Evolutionary conservation across 371 early-diverging fungal species (phyloP), one percentile per base, ranked within the genome.

Genomic region (Lichtheimia corymbifera): DNA sequence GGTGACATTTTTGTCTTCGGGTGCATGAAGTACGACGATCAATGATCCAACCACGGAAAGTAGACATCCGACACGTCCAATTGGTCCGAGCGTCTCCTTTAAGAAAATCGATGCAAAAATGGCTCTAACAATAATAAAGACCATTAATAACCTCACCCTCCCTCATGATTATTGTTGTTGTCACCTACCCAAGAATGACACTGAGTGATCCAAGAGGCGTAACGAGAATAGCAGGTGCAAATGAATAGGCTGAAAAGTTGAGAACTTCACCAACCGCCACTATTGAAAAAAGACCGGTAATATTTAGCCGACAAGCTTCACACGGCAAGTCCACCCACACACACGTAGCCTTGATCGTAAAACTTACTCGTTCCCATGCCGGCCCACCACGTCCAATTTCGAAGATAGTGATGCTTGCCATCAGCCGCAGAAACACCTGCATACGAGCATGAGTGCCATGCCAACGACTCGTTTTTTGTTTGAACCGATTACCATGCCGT

Each of bases 211-310:
- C 96, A 53, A 96, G 81, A 2, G 96, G 96, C 27, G 96, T 95
- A 5, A 96, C 93, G 30, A 95, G 81, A 60, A 95, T 93, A 41
- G 96, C 92, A 0, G 96, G 96, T 42, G 96, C 95, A 80, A 89
- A 96, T 41, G 94, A 86, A 72, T 96, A 96, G 0, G 95, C 97
- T 6, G 90, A 88, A 80, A 96, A 95, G 79, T 96, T 96, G 53
- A 91, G 83, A 27, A 92, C 72, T 79, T 97, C 97, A 50, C 97
- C 97, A 28, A 91, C 72, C 7, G 88, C 90, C 96, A 96, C 90
- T 62, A 18, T 47, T 27, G n/a, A 22, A 51, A 15, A 18, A 52
- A 14, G 60, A 52, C 11, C 24, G 28, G 35, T 9, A 35, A 5
- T 11, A 35, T 35, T 35, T 35, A 35, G 35, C 35, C 35, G 35